phyloP scores from a whole-genome alignment of 208 protist species.

The Acanthamoeba divionensis region DNA sequence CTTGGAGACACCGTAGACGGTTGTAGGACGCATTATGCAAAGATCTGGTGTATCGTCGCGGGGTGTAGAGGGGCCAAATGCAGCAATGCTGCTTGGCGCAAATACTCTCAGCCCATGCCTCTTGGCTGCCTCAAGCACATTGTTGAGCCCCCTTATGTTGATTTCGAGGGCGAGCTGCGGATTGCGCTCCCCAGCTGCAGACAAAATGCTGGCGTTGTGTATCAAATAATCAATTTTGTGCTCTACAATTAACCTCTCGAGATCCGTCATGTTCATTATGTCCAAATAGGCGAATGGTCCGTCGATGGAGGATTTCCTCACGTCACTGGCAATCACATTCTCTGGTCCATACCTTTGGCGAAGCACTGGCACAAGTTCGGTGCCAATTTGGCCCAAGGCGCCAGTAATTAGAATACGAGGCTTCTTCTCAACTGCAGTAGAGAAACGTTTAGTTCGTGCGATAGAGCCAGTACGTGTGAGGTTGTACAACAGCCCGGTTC shows the following conservation, averaged over 20 bases:
- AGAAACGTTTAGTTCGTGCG: too few relatives aligned
- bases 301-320: constrained; percentile 49
- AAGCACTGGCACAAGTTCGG: constrained; percentile 74
- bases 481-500: too few relatives aligned
- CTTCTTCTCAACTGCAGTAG: too few relatives aligned
- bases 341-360: constrained; percentile 77
- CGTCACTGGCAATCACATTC: constrained; percentile 81
- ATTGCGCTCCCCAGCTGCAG: constrained; percentile 83
- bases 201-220: constrained; percentile 84
- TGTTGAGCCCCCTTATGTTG: constrained; percentile 82
- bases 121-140: constrained; percentile 78
- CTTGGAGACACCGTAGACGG: constrained; percentile 88
- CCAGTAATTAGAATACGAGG: constrained; percentile 86
- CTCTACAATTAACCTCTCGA: constrained; percentile 29
- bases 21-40: constrained; percentile 85
- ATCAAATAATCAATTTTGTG: constrained; percentile 77
- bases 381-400: constrained; percentile 84
- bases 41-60: constrained; percentile 80
- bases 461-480: too few relatives aligned
- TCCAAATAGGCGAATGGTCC: constrained; percentile 64
- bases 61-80: constrained; percentile 79
- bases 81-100: constrained; percentile 86
- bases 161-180: constrained; percentile 78
- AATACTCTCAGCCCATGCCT: constrained; percentile 77
- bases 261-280: constrained; percentile 57